A percentile compares a stretch with the other conserved stretches of the same genome.
phyloP scores from a whole-genome alignment of 805 yeast genomes.

The Saccharomyces mikatae region DNA sequence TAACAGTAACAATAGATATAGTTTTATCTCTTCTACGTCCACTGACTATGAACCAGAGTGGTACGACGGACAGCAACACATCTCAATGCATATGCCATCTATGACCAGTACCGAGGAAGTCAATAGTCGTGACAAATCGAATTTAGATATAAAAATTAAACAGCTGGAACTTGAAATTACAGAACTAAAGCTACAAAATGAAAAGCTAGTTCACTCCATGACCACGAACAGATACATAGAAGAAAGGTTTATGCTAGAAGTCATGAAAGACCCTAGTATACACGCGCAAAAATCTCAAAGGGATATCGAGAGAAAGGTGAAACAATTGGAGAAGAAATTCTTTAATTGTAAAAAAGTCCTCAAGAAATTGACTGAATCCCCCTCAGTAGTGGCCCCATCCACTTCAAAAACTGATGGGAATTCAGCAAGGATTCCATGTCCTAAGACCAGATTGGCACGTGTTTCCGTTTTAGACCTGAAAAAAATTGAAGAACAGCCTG shows the following conservation, averaged over 20 bases:
- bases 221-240: conserved; percentile 20
- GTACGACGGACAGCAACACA: conserved; percentile 7
- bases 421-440: conserved; percentile 2
- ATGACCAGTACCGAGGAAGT: conserved; percentile 2
- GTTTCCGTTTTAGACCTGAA: conserved; percentile 20
- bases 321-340: conserved; percentile 25
- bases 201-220: conserved; percentile 25
- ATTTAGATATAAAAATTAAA: conserved; percentile 25
- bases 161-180: conserved; percentile 28
- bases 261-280: conserved; percentile 6
- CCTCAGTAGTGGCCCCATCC: not conserved
- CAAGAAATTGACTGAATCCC: conserved; percentile 13
- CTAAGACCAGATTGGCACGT: conserved; percentile 17
- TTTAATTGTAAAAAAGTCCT: conserved; percentile 22
- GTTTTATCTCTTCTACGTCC: conserved; percentile 28
- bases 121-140: not conserved
- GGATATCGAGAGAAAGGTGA: conserved; percentile 21
- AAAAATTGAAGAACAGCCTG: conserved; percentile 21
- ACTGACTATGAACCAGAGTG: conserved; percentile 23
- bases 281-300: not conserved
- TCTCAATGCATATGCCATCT: conserved; percentile 2
- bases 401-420: not conserved
- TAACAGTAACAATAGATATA: conserved; percentile 22
- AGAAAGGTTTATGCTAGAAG: conserved; percentile 19
- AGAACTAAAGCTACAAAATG: conserved; percentile 29